A percentile compares a stretch with the other conserved stretches of the same genome.
phyloP scores from a whole-genome alignment of 2,329 filamentous ascomycete species.

The Trichoderma aggressivum region DNA sequence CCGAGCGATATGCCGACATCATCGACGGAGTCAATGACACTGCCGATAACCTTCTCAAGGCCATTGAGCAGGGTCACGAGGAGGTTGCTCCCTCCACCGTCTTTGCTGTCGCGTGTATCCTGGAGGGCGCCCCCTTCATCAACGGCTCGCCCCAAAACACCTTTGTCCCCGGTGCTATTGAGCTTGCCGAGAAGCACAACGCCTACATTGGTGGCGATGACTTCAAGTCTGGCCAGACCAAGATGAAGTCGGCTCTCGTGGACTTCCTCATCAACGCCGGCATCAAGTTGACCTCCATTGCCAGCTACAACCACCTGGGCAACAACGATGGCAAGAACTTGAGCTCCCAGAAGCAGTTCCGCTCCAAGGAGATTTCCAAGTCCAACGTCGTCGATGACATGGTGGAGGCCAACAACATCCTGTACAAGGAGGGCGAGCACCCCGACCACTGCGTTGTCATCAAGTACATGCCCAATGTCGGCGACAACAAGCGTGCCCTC shows the following conservation, averaged over 20 bases:
- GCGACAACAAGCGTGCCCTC: constrained; percentile 97
- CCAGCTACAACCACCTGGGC: constrained; percentile 98
- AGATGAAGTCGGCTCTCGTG: constrained; percentile 99
- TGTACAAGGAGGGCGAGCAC: constrained; percentile 91
- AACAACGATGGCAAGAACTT: constrained; percentile 99
- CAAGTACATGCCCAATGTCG: constrained; percentile 99
- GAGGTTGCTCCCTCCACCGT: constrained; percentile 95
- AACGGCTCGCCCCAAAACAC: constrained; percentile 99
- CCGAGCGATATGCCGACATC: constrained; percentile 91
- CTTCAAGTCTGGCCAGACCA: constrained; percentile 99
- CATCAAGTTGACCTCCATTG: constrained; percentile 98
- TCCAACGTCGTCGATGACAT: constrained; percentile 99
- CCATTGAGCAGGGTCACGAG: constrained; percentile 81
- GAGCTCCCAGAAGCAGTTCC: constrained; percentile 96
- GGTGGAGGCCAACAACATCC: constrained; percentile 89
- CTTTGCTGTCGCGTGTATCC: constrained; percentile 90
- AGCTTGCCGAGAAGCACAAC: constrained; percentile 80
- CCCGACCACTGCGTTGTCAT: constrained; percentile 98
- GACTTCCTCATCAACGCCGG: constrained; percentile 98
- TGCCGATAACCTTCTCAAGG: constrained; percentile 83
- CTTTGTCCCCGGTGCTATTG: constrained; percentile 88
- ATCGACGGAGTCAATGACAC: constrained; percentile 91
- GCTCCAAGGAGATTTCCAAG: constrained; percentile 99
- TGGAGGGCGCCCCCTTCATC: constrained; percentile 91
- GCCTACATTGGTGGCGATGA: constrained; percentile 97